Evolutionary conservation across 2,329 filamentous ascomycete genomes (phyloP), one percentile per base, ranked within the genome.

Genomic region (Penicillium sp.): DNA sequence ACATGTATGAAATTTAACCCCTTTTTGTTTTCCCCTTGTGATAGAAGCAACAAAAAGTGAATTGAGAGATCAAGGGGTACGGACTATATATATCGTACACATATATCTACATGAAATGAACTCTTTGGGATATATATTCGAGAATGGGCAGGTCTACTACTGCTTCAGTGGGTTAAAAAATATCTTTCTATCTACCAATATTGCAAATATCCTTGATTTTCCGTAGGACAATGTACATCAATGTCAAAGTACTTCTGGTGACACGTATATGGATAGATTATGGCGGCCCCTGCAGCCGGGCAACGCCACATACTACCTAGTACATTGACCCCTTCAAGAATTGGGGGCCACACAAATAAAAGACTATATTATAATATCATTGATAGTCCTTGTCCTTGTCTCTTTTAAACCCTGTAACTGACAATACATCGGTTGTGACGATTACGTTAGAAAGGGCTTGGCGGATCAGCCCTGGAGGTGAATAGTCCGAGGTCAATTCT

Each of bases 371-470:
- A 32, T 15, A 27, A 42, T n/a, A 42, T 13, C 10, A 8, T 21
- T 15, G 7, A 29, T 39, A 18, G 31, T 6, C n/a, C 13, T 32
- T 42, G 31, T 6, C n/a, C 13, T 32, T 42, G 6, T 25, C 31
- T 42, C 39, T 29, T 31, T 32, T n/a, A 15, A 15, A 23, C 15
- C 37, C 32, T 32, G 37, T n/a, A 34, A 42, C 9, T n/a, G 27
- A 42, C 9, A 34, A 9, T 21, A 29, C 25, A 34, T 29, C 34
- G 27, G 21, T 34, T 41, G 12, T 31, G 35, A 12, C 31, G 51
- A 42, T 54, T 54, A 54, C 51, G 51, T 54, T 53, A 53, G 51
- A 54, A 50, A 44, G 53, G 53, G 46, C 53, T 55, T 55, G 53
- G 53, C 53, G 37, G 38, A 23, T 42, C 29, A 29, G 29, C 29